Evolutionary conservation across 306 rosid genomes (phyloP).

Genomic region (Corylus avellana): DNA sequence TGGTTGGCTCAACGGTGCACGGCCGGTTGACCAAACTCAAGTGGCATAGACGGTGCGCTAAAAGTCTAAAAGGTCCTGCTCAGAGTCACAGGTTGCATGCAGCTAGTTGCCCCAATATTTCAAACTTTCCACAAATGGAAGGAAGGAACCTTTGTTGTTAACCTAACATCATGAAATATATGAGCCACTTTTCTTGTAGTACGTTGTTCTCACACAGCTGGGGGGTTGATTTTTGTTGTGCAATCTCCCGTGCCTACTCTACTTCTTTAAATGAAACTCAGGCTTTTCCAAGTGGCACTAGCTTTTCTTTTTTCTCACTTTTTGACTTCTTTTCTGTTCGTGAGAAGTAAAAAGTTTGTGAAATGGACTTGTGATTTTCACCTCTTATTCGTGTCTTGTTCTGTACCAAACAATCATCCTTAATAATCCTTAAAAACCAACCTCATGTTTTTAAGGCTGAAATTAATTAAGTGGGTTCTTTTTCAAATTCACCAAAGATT

Average conservation of each 20-base stretch:
- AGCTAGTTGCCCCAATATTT: constrained; percentile 25
- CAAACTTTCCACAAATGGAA: constrained; percentile 9
- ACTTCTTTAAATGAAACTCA: constrained; percentile 48
- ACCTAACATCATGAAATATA: constrained; percentile 34
- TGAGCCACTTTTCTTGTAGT: constrained; percentile 10
- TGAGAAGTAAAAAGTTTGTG: not conserved
- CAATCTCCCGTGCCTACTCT: constrained; percentile 65
- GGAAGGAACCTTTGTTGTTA: constrained; percentile 33
- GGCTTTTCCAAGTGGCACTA: constrained; percentile 55
- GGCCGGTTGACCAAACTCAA: constrained; percentile 23
- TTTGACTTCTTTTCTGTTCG: not conserved
- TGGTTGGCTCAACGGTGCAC: constrained; percentile 7
- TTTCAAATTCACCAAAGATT: too few species aligned
- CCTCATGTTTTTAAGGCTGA: too few species aligned
- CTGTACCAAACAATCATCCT: too few species aligned
- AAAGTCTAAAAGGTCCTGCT: constrained; percentile 36
- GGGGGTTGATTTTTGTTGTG: constrained; percentile 12
- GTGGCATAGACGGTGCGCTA: constrained; percentile 8
- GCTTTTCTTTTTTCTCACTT: not conserved
- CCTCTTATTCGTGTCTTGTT: not conserved
- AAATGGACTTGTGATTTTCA: not conserved
- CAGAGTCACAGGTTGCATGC: constrained; percentile 42
- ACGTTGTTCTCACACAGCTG: constrained; percentile 51
- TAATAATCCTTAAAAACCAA: too few species aligned
- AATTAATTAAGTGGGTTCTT: too few species aligned